These are phyloP conservation scores for Hymenoscyphus fraxineus DNA, from an alignment of 2,329 filamentous ascomycete genomes.

Conservation along the genomic window DNA sequence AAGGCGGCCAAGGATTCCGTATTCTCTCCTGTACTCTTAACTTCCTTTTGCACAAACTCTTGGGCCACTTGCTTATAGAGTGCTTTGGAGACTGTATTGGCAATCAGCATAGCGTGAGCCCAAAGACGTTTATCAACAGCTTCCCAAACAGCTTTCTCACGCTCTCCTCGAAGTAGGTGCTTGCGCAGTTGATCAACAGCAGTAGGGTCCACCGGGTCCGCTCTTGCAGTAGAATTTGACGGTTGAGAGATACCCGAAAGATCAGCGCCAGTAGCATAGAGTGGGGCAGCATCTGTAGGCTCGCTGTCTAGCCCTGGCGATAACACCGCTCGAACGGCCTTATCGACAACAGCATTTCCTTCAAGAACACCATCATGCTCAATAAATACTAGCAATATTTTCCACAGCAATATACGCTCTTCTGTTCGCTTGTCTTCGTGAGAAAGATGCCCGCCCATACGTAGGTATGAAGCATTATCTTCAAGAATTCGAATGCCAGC, in stretches of 20 bases:
- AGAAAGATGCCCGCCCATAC: constrained; percentile 48
- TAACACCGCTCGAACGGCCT: constrained; percentile 71
- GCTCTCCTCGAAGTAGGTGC: constrained; percentile 72
- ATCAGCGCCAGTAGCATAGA: constrained; percentile 38
- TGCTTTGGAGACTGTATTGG: constrained; percentile 70
- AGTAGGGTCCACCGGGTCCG: constrained; percentile 66
- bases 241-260: constrained; percentile 40
- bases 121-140: constrained; percentile 91
- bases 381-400: constrained; percentile 73
- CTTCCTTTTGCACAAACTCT: constrained; percentile 93
- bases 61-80: constrained; percentile 91
- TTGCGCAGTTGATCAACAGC: constrained; percentile 70
- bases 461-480: constrained; percentile 40
- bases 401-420: constrained; percentile 84
- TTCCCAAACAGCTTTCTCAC: constrained; percentile 88
- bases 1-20: constrained; percentile 86
- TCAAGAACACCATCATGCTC: constrained; percentile 84
- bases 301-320: constrained; percentile 51
- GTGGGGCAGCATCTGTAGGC: constrained; percentile 24
- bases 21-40: constrained; percentile 74
- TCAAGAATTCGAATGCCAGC: constrained; percentile 73
- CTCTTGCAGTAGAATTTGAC: constrained; percentile 38
- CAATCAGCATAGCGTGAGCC: constrained; percentile 93
- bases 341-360: constrained; percentile 65
- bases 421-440: constrained; percentile 67